A percentile compares a stretch with the other conserved stretches of the same genome.
Conservation (phyloP, 768 basidiomycete species). For the Suillus ampliporus region DNA sequence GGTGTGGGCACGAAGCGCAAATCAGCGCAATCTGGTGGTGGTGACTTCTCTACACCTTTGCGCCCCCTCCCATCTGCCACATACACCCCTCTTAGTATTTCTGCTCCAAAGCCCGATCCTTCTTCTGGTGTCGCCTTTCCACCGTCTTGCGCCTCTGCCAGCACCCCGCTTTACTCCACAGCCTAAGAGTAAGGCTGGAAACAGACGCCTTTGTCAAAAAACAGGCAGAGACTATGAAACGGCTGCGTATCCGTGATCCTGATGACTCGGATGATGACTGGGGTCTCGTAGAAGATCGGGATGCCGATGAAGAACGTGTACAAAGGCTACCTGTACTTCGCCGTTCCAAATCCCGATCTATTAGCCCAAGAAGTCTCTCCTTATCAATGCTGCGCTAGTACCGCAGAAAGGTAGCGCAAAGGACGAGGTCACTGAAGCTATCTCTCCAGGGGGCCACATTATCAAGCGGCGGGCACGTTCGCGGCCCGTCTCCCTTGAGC, state of each 20-base stretch:
- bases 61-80: conserved; percentile 41
- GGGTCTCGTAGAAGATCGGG: conserved; percentile 46
- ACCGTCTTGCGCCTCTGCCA: conserved; percentile 40
- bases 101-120: conserved; percentile 38
- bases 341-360: conserved; percentile 32
- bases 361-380: conserved; percentile 34
- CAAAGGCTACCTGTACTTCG: conserved; percentile 36
- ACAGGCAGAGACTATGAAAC: conserved; percentile 70
- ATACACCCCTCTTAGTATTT: conserved; percentile 43
- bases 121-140: conserved; percentile 41
- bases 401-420: conserved; percentile 48
- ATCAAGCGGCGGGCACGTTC: conserved; percentile 77
- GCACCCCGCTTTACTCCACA: conserved; percentile 36
- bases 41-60: conserved; percentile 58
- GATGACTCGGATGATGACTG: conserved; percentile 53
- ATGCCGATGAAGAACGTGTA: conserved; percentile 58
- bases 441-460: conserved; percentile 80
- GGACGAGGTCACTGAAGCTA: conserved; percentile 68
- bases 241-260: conserved; percentile 63
- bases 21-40: conserved; percentile 42
- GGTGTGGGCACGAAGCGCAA: conserved; percentile 71
- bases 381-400: conserved; percentile 22
- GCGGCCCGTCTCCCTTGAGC: conserved; percentile 70
- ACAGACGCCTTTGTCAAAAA: conserved; percentile 46
- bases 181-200: conserved; percentile 42